Evolutionary conservation across 2,329 filamentous ascomycete species (phyloP).

Genomic region (Botrytis medusae): DNA sequence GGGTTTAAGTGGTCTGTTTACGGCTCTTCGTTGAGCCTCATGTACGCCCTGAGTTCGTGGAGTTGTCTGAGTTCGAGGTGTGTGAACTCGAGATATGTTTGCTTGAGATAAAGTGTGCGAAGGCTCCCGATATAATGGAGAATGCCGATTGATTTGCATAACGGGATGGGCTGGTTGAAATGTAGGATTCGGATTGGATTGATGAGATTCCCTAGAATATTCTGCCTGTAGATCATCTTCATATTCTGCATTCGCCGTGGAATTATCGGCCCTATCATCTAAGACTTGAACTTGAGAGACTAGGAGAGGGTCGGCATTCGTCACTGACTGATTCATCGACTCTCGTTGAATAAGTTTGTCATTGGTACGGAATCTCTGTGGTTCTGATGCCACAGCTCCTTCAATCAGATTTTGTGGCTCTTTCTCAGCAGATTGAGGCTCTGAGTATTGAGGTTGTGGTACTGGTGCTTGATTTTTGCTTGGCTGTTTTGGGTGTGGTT

Average conservation of each 20-base stretch:
- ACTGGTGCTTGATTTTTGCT: neutral
- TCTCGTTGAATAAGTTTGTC: neutral
- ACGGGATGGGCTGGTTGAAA: neutral
- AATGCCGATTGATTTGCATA: neutral
- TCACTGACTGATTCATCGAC: neutral
- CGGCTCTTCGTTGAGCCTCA: neutral
- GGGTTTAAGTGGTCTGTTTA: conserved; percentile 5
- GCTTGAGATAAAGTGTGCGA: neutral
- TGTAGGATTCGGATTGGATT: neutral
- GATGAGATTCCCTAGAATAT: neutral
- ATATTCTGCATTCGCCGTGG: neutral
- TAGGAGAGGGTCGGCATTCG: neutral
- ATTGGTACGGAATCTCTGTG: neutral
- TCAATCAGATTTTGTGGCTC: neutral
- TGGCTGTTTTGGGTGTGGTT: neutral
- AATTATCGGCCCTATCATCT: neutral
- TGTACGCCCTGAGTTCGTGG: neutral
- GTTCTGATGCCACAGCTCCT: neutral
- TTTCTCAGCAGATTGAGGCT: neutral
- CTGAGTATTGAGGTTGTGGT: neutral
- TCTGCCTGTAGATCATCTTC: neutral
- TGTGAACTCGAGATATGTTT: conserved; percentile 1
- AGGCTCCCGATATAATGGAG: neutral
- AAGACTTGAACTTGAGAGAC: neutral
- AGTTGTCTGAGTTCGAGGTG: neutral